phyloP scores from a whole-genome alignment of 345 rosid species.

The Citrus mangshanensis region DNA sequence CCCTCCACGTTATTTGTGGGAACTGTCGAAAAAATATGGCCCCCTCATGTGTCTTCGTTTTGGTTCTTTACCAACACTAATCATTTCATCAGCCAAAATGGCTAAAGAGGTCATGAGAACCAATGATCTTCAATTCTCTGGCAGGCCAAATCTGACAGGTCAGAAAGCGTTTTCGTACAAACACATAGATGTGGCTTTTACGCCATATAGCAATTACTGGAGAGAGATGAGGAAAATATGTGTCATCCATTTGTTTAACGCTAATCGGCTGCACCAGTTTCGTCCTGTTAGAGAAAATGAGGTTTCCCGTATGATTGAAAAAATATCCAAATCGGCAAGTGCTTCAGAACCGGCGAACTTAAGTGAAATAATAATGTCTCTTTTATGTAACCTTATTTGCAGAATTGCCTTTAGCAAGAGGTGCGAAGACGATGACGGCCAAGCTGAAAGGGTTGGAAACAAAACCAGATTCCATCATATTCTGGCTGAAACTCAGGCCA shows the following conservation, averaged over 20 bases:
- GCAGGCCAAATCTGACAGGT: slow-evolving; percentile 18
- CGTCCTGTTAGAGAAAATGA: slow-evolving; percentile 25
- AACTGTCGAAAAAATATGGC: slow-evolving; percentile 44
- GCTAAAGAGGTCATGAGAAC: slow-evolving; percentile 18
- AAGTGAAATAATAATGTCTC: slow-evolving; percentile 12
- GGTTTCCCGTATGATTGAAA: slow-evolving; percentile 20
- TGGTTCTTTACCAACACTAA: slow-evolving; percentile 26
- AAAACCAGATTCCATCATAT: slow-evolving; percentile 16
- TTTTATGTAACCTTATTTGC: slow-evolving; percentile 15
- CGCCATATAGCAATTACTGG: slow-evolving; percentile 26
- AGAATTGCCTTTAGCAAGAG: slow-evolving; percentile 34
- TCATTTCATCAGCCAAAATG: slow-evolving; percentile 42
- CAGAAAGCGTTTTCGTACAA: slow-evolving; percentile 23
- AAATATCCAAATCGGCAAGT: neutral
- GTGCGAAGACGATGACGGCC: slow-evolving; percentile 9
- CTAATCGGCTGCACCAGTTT: slow-evolving; percentile 15
- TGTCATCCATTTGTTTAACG: slow-evolving; percentile 23
- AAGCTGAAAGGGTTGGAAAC: neutral
- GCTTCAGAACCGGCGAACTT: slow-evolving; percentile 3
- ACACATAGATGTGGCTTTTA: slow-evolving; percentile 27
- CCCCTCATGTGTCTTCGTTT: slow-evolving; percentile 45
- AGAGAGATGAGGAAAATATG: slow-evolving; percentile 28
- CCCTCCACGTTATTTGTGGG: slow-evolving; percentile 29
- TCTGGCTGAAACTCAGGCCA: slow-evolving; percentile 24
- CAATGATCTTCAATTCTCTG: slow-evolving; percentile 29